A percentile compares a stretch with the other conserved stretches of the same genome.
Evolutionary conservation across 225 moss, liverwort and hornwort genomes (phyloP).

Genomic region (Straminergon stramineum): DNA sequence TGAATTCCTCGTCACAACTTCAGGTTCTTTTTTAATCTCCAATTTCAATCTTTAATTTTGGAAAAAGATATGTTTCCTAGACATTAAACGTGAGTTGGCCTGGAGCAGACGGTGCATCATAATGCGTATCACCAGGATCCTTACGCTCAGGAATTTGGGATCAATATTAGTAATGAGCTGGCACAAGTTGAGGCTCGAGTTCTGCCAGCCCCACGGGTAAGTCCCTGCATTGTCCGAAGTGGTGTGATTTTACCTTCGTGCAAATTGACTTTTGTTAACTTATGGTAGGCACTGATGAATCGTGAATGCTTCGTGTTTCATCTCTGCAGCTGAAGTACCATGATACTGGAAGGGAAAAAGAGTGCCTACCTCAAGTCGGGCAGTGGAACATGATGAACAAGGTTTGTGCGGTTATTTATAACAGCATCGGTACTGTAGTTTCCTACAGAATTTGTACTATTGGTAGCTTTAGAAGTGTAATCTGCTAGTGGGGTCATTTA

Average conservation of each 20-base stretch:
- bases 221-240: not conserved
- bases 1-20: not conserved
- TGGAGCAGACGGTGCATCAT: constrained; percentile 62
- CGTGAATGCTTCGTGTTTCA: not conserved
- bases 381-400: constrained; percentile 99
- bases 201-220: constrained; percentile 70
- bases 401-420: not conserved
- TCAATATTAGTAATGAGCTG: constrained; percentile 68
- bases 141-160: constrained; percentile 86
- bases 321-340: constrained; percentile 81
- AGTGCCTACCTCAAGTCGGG: constrained; percentile 88
- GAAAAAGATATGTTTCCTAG: fast-evolving
- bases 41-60: too few species aligned
- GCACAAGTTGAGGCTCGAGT: constrained; percentile 89
- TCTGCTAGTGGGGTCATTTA: not conserved
- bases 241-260: not conserved
- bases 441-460: not conserved
- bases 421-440: too few species aligned
- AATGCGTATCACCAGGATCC: constrained; percentile 83
- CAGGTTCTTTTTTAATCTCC: fast-evolving
- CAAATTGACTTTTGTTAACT: not conserved
- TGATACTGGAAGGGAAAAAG: constrained; percentile 83
- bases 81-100: not conserved
- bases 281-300: not conserved
- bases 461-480: too few species aligned